These are phyloP conservation scores for Cercospora sp. DNA, from an alignment of 2,329 filamentous ascomycete species.

Conservation along the genomic window DNA sequence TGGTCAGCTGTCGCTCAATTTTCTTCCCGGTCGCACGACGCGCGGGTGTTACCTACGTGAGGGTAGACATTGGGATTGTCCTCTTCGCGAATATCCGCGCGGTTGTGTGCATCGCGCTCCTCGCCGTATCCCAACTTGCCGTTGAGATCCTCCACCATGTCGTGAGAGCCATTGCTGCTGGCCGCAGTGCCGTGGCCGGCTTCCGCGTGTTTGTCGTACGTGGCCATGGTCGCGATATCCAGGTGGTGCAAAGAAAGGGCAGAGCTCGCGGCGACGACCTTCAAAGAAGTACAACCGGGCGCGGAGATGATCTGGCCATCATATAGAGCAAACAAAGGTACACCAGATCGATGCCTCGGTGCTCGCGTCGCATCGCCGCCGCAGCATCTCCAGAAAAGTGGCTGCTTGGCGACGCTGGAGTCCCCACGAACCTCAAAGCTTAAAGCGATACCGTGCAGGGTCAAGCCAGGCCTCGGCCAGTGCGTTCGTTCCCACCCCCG, in stretches of 20 bases:
- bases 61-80: slow-evolving; percentile 26
- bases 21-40: not conserved
- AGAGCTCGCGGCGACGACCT: not conserved
- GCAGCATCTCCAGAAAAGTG: slow-evolving; percentile 12
- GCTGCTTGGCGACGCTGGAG: slow-evolving; percentile 9
- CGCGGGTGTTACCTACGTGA: slow-evolving; percentile 14
- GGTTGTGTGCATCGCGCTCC: slow-evolving; percentile 13
- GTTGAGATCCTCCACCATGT: slow-evolving; percentile 12
- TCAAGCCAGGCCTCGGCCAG: slow-evolving; percentile 12
- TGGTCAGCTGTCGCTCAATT: not conserved
- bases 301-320: slow-evolving; percentile 12
- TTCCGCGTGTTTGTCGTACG: slow-evolving; percentile 17
- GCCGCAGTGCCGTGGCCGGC: slow-evolving; percentile 9
- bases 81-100: slow-evolving; percentile 18
- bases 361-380: not conserved
- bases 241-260: not conserved
- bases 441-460: not conserved
- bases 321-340: slow-evolving; percentile 10
- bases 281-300: not conserved
- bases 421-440: slow-evolving; percentile 16
- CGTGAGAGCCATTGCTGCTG: slow-evolving; percentile 19
- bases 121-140: slow-evolving; percentile 20
- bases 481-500: slow-evolving; percentile 7
- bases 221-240: slow-evolving; percentile 4
- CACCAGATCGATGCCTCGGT: slow-evolving; percentile 15